A percentile compares a stretch with the other conserved stretches of the same genome.
phyloP scores from a whole-genome alignment of 805 yeast genomes.

The Myxozyma neotropica region DNA sequence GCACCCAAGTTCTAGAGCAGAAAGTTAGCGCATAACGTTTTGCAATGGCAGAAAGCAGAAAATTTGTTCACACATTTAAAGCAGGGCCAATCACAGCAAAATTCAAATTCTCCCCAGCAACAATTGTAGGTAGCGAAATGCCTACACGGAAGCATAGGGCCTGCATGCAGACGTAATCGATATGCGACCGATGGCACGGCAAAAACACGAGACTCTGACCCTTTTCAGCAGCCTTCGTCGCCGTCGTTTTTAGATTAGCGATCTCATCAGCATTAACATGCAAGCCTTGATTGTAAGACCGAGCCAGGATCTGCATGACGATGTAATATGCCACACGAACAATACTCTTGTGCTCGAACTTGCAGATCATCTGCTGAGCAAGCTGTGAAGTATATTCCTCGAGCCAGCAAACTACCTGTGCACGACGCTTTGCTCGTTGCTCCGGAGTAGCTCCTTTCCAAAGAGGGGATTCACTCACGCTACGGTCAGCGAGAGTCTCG shows the following conservation, averaged over 20 bases:
- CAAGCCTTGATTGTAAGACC: conserved; percentile 49
- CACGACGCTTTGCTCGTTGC: conserved; percentile 38
- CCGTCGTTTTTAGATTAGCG: conserved; percentile 41
- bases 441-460: conserved; percentile 34
- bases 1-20: conserved; percentile 50
- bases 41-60: conserved; percentile 27
- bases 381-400: conserved; percentile 39
- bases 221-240: conserved; percentile 42
- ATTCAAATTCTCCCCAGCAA: conserved; percentile 68
- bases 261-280: conserved; percentile 45
- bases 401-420: conserved; percentile 40
- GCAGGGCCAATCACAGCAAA: conserved; percentile 58
- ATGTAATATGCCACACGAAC: conserved; percentile 43
- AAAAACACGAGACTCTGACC: conserved; percentile 49
- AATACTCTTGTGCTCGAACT: conserved; percentile 40
- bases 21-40: background rate
- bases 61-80: conserved; percentile 45
- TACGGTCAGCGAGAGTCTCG: conserved; percentile 40
- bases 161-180: conserved; percentile 62
- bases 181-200: conserved; percentile 65
- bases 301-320: conserved; percentile 45
- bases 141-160: conserved; percentile 57
- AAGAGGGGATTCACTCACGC: conserved; percentile 39
- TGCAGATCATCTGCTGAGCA: conserved; percentile 43
- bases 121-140: conserved; percentile 57